Conservation (phyloP, 495 filamentous ascomycete genomes). For the Cryomyces antarcticus region DNA sequence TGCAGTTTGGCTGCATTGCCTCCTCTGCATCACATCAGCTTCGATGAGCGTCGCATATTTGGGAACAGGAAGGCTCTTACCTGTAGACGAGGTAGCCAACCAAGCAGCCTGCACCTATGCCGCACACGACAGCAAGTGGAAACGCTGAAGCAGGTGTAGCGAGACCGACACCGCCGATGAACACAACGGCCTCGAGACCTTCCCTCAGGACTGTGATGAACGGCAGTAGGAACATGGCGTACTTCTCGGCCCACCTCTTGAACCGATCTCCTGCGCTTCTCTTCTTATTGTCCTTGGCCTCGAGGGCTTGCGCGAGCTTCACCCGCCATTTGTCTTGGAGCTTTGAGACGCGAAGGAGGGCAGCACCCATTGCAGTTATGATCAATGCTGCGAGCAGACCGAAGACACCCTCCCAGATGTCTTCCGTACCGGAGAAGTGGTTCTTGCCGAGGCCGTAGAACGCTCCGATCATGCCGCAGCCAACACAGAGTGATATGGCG, state of each 20-base stretch:
- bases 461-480: conserved; percentile 52
- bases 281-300: conserved; percentile 26
- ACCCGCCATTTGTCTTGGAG: conserved; percentile 69
- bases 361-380: conserved; percentile 60
- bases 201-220: conserved; percentile 73
- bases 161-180: conserved; percentile 62
- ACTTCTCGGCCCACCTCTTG: conserved; percentile 51
- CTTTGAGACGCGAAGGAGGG: conserved; percentile 63
- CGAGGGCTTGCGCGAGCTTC: conserved; percentile 50
- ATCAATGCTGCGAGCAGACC: conserved; percentile 49
- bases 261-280: conserved; percentile 18
- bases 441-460: conserved; percentile 56
- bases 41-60: background rate
- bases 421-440: conserved; percentile 41
- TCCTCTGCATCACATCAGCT: conserved; percentile 21
- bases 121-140: conserved; percentile 50
- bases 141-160: conserved; percentile 52
- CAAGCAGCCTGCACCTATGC: conserved; percentile 36
- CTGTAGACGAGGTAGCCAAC: conserved; percentile 60
- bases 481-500: conserved; percentile 44
- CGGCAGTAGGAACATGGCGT: conserved; percentile 62
- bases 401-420: conserved; percentile 65
- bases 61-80: conserved; percentile 26
- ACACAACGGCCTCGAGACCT: conserved; percentile 64
- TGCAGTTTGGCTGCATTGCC: conserved; percentile 47